Base-by-base conservation (phyloP, 805 yeast genomes). In the Pichia thaimueangensis region DNA sequence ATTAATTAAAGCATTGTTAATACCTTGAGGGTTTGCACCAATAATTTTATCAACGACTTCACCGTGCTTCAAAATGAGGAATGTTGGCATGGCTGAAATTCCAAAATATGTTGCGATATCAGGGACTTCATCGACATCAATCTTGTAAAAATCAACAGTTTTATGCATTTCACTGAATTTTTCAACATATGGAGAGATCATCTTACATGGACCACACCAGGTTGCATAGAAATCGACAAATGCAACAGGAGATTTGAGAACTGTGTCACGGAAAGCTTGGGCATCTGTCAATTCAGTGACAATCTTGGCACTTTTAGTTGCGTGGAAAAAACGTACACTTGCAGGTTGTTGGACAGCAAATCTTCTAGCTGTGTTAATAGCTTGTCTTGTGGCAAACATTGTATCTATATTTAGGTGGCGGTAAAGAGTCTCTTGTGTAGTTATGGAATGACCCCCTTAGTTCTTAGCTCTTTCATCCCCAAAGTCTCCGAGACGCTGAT, bases 121-220 rank as follows among this genome's bases (percentile, higher is more conserved):
- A 9, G 39, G 20, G 1, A 41, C 35, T 30, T 70, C 67, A 57
- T 83, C 93, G 36, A 83, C 87, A 51, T 84, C 88, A 27, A 82
- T 78, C 55, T 83, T 79, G 51, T 73, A 76, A 53, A 83, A 84
- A 41, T 70, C 70, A 1, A 78, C 85, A 44, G 69, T 70, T 8
- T 62, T 58, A 43, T 70, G 65, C 42, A 67, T 64, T 17, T 71
- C 70, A 21, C 71, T 64, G 46, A 68, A 58, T 30, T 60, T 58
- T 35, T 65, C 71, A 35, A 79, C 58, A 17, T 74, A 58, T 13
- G 87, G 87, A 3, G 81, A 69, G 53, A 81, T 71, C n/a, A 82
- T 82, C 52, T 76, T 78, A 54, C 87, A 81, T n/a, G 87, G 87
- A 7, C 82, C 86, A 60, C 87, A 81, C 87, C 87, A 81, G 10